phyloP scores from a whole-genome alignment of 768 basidiomycete species.

The Mrakia blollopis region DNA sequence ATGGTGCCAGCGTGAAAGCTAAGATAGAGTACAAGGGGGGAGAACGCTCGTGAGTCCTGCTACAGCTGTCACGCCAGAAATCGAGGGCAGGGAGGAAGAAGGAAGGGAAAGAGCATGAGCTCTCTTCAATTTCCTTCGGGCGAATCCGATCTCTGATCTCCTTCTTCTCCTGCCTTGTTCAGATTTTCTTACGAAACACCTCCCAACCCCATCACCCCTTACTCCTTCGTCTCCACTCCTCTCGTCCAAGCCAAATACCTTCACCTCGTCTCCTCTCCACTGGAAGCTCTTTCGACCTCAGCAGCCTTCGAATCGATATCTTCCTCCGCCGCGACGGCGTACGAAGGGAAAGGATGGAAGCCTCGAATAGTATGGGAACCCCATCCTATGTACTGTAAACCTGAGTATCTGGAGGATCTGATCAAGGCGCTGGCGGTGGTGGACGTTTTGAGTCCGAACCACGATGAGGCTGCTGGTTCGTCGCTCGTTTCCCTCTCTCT shows the following conservation, averaged over 20 bases:
- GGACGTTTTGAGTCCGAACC: constrained; percentile 17
- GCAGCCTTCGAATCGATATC: background rate
- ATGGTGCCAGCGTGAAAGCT: background rate
- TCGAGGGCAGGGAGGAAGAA: background rate
- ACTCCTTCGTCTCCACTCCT: background rate
- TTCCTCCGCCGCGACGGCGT: background rate
- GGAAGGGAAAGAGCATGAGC: background rate
- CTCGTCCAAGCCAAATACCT: background rate
- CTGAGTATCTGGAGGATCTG: constrained; percentile 13
- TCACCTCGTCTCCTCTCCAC: constrained; percentile 17
- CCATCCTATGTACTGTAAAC: constrained; percentile 12
- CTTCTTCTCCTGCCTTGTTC: background rate
- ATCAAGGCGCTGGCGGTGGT: background rate
- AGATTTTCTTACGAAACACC: constrained; percentile 17
- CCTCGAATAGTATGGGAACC: constrained; percentile 26
- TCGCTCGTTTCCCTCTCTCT: background rate
- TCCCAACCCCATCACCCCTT: constrained; percentile 4
- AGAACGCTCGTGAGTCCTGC: constrained; percentile 1
- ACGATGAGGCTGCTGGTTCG: constrained; percentile 25
- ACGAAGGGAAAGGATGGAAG: background rate
- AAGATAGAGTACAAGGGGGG: constrained; percentile 4
- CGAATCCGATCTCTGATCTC: background rate
- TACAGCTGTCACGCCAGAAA: too few relatives aligned
- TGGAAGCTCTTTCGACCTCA: background rate
- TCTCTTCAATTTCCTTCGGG: background rate